Conservation (phyloP, 805 yeast species). For the Wickerhamomyces subpelliculosus region DNA sequence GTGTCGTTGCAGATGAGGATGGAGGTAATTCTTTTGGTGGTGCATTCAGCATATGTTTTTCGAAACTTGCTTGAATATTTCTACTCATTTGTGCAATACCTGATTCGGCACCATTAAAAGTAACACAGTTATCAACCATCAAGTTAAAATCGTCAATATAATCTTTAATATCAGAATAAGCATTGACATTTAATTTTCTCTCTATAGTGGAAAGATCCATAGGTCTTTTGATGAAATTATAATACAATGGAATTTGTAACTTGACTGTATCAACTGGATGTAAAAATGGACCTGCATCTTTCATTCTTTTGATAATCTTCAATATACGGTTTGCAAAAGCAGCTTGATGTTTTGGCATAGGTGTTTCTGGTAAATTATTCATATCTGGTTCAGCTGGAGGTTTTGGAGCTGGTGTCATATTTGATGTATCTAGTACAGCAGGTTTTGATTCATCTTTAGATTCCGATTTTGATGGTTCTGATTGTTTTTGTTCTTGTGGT, state of each 20-base stretch:
- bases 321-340: constrained; percentile 73
- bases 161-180: constrained; percentile 64
- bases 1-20: too few species aligned
- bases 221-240: constrained; percentile 75
- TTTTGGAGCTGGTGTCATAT: constrained; percentile 58
- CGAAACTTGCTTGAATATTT: constrained; percentile 85
- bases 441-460: neutral
- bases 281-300: constrained; percentile 87
- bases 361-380: constrained; percentile 56
- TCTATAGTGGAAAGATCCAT: constrained; percentile 95
- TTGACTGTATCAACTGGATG: constrained; percentile 87
- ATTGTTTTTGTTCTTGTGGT: neutral
- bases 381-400: constrained; percentile 72
- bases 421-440: constrained; percentile 2
- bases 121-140: constrained; percentile 76
- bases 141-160: constrained; percentile 73
- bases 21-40: constrained; percentile 53
- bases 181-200: constrained; percentile 59
- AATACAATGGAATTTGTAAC: constrained; percentile 85
- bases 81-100: constrained; percentile 88
- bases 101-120: constrained; percentile 80
- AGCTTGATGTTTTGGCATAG: constrained; percentile 78
- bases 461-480: constrained; percentile 3
- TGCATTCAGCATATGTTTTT: constrained; percentile 86
- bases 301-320: constrained; percentile 81